Conservation (phyloP, 805 yeast genomes). For the Metschnikowia lunata region DNA sequence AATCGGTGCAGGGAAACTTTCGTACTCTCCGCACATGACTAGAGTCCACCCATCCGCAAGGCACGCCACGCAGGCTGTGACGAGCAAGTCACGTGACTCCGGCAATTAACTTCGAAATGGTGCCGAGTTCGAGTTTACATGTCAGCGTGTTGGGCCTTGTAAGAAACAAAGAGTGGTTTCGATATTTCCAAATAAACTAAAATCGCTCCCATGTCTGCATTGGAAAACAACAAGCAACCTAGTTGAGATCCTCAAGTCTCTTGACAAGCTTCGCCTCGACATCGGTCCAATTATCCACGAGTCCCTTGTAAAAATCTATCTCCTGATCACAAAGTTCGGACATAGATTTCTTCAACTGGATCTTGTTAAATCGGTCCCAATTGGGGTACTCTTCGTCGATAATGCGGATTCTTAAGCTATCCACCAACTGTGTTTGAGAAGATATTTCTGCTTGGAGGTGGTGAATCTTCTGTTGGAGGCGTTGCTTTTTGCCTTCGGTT, state of each 20-base stretch:
- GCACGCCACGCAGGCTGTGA: too few species aligned
- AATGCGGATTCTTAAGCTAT: slow-evolving; percentile 43
- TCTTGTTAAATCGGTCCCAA: slow-evolving; percentile 77
- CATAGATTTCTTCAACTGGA: slow-evolving; percentile 70
- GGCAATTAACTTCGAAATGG: too few species aligned
- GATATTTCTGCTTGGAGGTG: slow-evolving; percentile 44
- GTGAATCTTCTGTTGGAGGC: slow-evolving; percentile 39
- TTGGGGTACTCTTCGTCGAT: slow-evolving; percentile 50
- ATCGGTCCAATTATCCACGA: slow-evolving; percentile 68
- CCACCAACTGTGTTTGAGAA: slow-evolving; percentile 41
- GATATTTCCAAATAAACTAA: too few species aligned
- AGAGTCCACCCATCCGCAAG: too few species aligned
- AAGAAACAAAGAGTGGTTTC: too few species aligned
- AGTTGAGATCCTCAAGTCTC: slow-evolving; percentile 17
- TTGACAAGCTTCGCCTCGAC: slow-evolving; percentile 34
- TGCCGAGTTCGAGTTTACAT: too few species aligned
- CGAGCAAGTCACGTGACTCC: too few species aligned
- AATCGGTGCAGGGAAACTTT: too few species aligned
- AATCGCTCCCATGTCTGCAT: too few species aligned
- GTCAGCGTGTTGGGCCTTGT: too few species aligned
- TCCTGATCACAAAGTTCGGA: slow-evolving; percentile 71
- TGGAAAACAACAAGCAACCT: not conserved
- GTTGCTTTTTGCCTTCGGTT: slow-evolving; percentile 40
- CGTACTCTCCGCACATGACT: too few species aligned
- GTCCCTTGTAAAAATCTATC: slow-evolving; percentile 62